Conservation (phyloP, 257 asterid genomes). For the Primulina eburnea region DNA sequence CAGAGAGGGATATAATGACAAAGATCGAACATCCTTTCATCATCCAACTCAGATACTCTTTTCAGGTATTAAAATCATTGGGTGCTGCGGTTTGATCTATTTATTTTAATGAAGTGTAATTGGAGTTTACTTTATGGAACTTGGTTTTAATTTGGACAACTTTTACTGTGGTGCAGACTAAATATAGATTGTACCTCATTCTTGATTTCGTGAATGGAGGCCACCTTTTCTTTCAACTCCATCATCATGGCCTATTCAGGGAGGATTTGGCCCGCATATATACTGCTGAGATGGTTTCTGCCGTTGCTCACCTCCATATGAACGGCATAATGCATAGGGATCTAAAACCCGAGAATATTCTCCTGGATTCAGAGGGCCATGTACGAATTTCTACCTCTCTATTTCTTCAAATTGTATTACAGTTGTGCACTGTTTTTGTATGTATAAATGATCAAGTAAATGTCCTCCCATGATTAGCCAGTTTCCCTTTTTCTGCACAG, state of each 20-base stretch:
- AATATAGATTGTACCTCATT: conserved; percentile 72
- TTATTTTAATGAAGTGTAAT: neutral
- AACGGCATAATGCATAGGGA: conserved; percentile 84
- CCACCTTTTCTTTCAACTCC: conserved; percentile 84
- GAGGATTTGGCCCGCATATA: conserved; percentile 75
- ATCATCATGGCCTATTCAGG: conserved; percentile 82
- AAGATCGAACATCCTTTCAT: conserved; percentile 68
- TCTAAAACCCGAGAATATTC: conserved; percentile 80
- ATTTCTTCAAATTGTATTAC: neutral
- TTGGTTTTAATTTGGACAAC: conserved; percentile 12
- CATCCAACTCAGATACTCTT: conserved; percentile 72
- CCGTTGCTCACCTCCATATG: conserved; percentile 70
- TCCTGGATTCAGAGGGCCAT: conserved; percentile 75
- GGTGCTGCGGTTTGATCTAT: neutral
- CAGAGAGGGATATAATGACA: conserved; percentile 78
- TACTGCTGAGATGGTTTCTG: conserved; percentile 78
- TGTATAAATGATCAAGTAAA: neutral
- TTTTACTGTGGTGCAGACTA: conserved; percentile 46
- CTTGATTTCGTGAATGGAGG: conserved; percentile 87
- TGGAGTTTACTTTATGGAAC: neutral
- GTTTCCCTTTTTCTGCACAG: neutral
- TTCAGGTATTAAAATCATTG: conserved; percentile 50
- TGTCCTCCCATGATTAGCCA: neutral
- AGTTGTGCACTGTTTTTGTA: neutral
- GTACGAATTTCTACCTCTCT: conserved; percentile 37